These are phyloP conservation scores for Trichoderma koningii DNA, from an alignment of 2,329 filamentous ascomycete species.

Conservation along the genomic window DNA sequence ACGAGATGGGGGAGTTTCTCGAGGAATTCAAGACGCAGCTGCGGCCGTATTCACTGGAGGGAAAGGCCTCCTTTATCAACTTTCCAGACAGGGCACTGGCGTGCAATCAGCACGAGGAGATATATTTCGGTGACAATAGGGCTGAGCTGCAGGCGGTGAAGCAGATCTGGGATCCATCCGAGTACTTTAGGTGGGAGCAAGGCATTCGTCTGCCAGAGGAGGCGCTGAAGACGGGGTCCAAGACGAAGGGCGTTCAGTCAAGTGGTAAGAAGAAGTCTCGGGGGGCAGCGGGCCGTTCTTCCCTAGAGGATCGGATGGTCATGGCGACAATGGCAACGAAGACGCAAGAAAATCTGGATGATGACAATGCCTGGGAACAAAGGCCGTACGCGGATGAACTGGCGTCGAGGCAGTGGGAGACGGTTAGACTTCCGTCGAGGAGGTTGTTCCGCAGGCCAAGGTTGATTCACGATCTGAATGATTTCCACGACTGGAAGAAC, in stretches of 20 bases:
- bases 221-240: neutral
- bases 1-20: constrained; percentile 35
- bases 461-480: no score
- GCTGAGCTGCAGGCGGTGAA: constrained; percentile 35
- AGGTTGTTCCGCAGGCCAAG: neutral
- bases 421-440: neutral
- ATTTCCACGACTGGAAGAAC: no score
- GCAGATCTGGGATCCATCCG: constrained; percentile 33
- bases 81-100: constrained; percentile 34
- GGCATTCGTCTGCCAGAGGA: constrained; percentile 30
- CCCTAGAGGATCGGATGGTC: no score
- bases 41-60: constrained; percentile 30
- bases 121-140: constrained; percentile 39
- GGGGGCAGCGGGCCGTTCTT: no score
- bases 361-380: no score
- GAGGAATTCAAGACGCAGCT: constrained; percentile 32
- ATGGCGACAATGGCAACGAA: no score
- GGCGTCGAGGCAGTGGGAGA: constrained; percentile 12
- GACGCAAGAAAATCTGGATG: no score
- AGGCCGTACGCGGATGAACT: neutral
- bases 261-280: neutral
- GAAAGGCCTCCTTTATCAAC: constrained; percentile 36
- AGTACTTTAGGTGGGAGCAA: constrained; percentile 37
- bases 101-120: constrained; percentile 30
- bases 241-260: no score